These are phyloP conservation scores for Fraxinus cuspidata DNA, from an alignment of 257 asterid species.

Conservation along the genomic window DNA sequence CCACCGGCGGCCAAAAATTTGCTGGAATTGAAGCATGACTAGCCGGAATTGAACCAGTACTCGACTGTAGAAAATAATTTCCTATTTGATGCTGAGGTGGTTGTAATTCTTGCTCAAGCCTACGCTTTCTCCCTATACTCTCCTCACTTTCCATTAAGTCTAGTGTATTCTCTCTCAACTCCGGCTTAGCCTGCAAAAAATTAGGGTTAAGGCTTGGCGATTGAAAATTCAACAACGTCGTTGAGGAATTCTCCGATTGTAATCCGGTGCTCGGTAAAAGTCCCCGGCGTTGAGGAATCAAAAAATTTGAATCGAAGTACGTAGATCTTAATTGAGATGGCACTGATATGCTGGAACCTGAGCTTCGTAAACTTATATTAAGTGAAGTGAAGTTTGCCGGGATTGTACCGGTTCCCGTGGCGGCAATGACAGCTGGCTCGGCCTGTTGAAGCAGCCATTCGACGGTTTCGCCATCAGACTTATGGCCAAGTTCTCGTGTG, in stretches of 20 bases:
- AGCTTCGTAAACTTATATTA: constrained; percentile 50
- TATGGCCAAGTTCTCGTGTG: constrained; percentile 54
- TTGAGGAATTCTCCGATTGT: constrained; percentile 33
- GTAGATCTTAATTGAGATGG: constrained; percentile 50
- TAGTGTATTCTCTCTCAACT: constrained; percentile 32
- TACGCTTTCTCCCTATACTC: constrained; percentile 32
- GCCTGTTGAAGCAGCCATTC: constrained; percentile 61
- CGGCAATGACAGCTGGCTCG: constrained; percentile 55
- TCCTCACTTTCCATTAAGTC: constrained; percentile 42
- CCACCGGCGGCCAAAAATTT: constrained; percentile 49
- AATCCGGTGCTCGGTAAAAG: constrained; percentile 46
- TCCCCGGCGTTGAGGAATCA: constrained; percentile 40
- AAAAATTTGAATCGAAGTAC: constrained; percentile 41
- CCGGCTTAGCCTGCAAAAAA: constrained; percentile 39
- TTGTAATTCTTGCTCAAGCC: constrained; percentile 36
- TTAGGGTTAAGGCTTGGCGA: constrained; percentile 32
- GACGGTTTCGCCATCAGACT: constrained; percentile 55
- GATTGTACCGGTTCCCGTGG: constrained; percentile 59
- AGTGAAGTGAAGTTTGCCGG: constrained; percentile 58
- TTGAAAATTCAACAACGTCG: constrained; percentile 47
- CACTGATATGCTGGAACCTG: constrained; percentile 54
- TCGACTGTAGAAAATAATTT: constrained; percentile 45
- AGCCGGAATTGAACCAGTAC: constrained; percentile 45
- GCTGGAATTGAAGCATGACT: constrained; percentile 50
- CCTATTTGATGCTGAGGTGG: constrained; percentile 43